A percentile compares a stretch with the other conserved stretches of the same genome.
Evolutionary conservation across 805 yeast genomes (phyloP).

Genomic region (Barnettozyma siamensis): DNA sequence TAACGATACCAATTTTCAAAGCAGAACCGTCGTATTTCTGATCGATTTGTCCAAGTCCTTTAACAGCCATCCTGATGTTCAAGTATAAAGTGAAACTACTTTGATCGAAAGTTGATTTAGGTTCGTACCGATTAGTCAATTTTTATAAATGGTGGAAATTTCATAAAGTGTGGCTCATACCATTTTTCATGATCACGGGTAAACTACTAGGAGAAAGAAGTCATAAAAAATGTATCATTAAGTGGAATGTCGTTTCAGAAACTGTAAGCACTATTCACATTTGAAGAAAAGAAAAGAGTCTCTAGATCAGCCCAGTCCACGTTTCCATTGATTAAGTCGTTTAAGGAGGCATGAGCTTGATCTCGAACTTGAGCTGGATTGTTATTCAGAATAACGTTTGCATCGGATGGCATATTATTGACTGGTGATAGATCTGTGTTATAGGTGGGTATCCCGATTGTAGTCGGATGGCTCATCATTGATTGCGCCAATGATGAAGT

Average conservation of each 20-base stretch:
- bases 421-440: too few species aligned
- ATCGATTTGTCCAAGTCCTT: slow-evolving; percentile 75
- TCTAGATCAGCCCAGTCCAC: slow-evolving; percentile 1
- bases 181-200: too few species aligned
- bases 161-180: not conserved
- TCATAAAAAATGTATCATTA: too few species aligned
- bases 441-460: too few species aligned
- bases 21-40: slow-evolving; percentile 61
- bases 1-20: slow-evolving; percentile 78
- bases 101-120: too few species aligned
- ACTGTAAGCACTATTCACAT: not conserved
- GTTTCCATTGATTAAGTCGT: not conserved
- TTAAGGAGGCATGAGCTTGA: not conserved
- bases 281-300: not conserved
- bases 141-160: not conserved
- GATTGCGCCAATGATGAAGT: not conserved
- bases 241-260: too few species aligned
- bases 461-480: too few species aligned
- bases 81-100: too few species aligned
- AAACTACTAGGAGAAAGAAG: too few species aligned
- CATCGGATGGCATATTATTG: not conserved
- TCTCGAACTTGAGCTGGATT: not conserved
- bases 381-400: not conserved
- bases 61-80: slow-evolving; percentile 65
- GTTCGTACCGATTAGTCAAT: too few species aligned